A percentile compares a stretch with the other conserved stretches of the same genome.
Conservation (phyloP, 805 yeast genomes). For the Suhomyces sp. region DNA sequence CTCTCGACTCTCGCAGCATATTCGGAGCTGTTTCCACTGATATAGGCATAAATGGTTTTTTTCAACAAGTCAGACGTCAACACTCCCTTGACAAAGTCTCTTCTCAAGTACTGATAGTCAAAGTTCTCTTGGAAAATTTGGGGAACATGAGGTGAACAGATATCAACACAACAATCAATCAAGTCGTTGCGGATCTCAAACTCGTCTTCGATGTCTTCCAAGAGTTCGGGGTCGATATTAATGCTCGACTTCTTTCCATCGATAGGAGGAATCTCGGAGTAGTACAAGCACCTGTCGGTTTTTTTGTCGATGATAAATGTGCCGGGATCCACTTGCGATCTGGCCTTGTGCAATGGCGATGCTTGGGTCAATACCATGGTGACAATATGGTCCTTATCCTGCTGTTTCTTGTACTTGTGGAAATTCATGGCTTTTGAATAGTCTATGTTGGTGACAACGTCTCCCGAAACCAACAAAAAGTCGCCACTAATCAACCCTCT, state of each 20-base stretch:
- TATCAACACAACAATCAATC: conserved; percentile 94
- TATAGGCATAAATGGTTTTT: conserved; percentile 85
- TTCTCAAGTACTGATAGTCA: conserved; percentile 83
- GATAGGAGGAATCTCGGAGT: conserved; percentile 69
- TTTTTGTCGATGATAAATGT: conserved; percentile 75
- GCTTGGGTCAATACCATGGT: conserved; percentile 93
- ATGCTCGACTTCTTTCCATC: conserved; percentile 39
- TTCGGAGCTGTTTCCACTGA: conserved; percentile 59
- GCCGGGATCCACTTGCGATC: conserved; percentile 80
- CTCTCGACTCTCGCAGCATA: conserved; percentile 96
- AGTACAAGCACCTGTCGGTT: conserved; percentile 75
- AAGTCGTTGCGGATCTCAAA: conserved; percentile 84
- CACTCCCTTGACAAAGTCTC: conserved; percentile 88
- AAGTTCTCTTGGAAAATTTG: conserved; percentile 95
- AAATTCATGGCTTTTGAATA: conserved; percentile 67
- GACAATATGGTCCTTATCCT: conserved; percentile 86
- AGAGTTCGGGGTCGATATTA: conserved; percentile 77
- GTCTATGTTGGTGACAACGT: conserved; percentile 90
- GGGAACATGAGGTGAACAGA: conserved; percentile 92
- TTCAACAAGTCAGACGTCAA: conserved; percentile 85
- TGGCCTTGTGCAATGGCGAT: conserved; percentile 76
- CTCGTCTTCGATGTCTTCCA: conserved; percentile 68
- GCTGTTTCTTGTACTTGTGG: conserved; percentile 67
- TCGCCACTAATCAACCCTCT: conserved; percentile 88
- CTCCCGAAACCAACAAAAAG: conserved; percentile 87